Percentiles rank a stretch among this genome's conserved stretches.
Evolutionary conservation across 192 early-diverging fungal genomes (phyloP).

Genomic region (Entophlyctis luteolus): DNA sequence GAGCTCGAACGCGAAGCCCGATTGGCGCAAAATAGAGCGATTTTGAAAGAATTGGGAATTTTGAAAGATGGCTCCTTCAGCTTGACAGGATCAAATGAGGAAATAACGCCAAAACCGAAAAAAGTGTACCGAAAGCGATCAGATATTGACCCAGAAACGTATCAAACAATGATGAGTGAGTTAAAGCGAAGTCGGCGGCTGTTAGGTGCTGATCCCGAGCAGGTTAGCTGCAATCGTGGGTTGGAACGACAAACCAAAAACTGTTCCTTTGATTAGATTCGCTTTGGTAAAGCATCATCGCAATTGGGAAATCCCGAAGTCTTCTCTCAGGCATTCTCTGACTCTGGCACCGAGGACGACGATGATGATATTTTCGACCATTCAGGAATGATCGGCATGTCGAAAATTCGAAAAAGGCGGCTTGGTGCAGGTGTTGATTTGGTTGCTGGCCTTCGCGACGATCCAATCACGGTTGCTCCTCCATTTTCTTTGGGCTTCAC

Average conservation of each 20-base stretch:
- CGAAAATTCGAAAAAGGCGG: conserved; percentile 12
- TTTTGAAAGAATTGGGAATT: conserved; percentile 5
- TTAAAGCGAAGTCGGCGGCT: conserved; percentile 10
- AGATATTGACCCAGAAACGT: background rate
- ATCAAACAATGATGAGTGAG: background rate
- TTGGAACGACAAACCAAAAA: no score
- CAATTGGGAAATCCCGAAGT: conserved; percentile 1
- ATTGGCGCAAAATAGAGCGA: conserved; percentile 11
- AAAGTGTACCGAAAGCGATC: background rate
- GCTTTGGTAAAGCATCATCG: background rate
- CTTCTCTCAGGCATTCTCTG: background rate
- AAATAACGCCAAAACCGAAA: background rate
- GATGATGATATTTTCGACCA: conserved; percentile 25
- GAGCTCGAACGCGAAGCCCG: conserved; percentile 27
- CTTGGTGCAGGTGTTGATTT: conserved; percentile 19
- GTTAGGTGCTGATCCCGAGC: conserved; percentile 1
- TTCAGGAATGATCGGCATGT: conserved; percentile 22
- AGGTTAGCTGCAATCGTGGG: background rate
- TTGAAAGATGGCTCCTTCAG: conserved; percentile 1
- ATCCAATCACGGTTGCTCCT: conserved; percentile 9
- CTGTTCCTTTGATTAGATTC: background rate
- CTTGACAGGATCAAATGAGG: background rate
- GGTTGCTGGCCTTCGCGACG: background rate
- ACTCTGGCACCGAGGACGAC: conserved; percentile 5
- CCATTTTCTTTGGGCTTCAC: conserved; percentile 20